phyloP scores from a whole-genome alignment of 352 stramenopile species.

The Globisporangium radiosum region DNA sequence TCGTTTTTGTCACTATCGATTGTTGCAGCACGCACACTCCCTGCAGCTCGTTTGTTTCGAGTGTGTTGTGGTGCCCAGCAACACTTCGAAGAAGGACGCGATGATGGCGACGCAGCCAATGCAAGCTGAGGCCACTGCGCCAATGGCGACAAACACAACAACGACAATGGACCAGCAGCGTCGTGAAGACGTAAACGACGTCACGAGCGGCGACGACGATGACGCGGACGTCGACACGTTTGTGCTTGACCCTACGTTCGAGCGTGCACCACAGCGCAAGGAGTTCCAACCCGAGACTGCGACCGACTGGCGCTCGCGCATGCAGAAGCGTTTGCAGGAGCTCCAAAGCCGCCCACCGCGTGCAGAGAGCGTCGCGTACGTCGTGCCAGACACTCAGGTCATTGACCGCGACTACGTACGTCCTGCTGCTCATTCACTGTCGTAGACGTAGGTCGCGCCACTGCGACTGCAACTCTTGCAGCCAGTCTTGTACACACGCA shows the following conservation, averaged over 20 bases:
- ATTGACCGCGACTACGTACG: slow-evolving; percentile 6
- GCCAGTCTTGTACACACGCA: background rate
- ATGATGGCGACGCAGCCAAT: background rate
- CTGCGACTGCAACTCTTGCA: no score
- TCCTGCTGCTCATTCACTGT: background rate
- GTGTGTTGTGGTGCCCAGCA: no score
- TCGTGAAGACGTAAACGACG: slow-evolving; percentile 4
- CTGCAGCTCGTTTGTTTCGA: no score
- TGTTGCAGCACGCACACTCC: no score
- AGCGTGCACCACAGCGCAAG: background rate
- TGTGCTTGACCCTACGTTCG: background rate
- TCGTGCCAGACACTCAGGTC: background rate
- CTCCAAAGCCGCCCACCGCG: background rate
- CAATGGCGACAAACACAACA: background rate
- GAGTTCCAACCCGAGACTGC: slow-evolving; percentile 10
- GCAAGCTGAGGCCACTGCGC: background rate
- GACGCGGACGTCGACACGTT: background rate
- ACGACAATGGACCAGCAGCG: background rate
- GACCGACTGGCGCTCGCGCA: slow-evolving; percentile 14
- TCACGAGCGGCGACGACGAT: slow-evolving; percentile 6
- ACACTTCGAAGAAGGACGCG: background rate
- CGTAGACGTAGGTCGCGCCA: background rate
- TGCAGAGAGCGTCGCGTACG: slow-evolving; percentile 1
- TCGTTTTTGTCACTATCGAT: background rate
- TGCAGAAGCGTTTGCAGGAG: slow-evolving; percentile 18